These are phyloP conservation scores for Pseudocercospora eumusae DNA, from an alignment of 2,329 filamentous ascomycete genomes.

Conservation along the genomic window DNA sequence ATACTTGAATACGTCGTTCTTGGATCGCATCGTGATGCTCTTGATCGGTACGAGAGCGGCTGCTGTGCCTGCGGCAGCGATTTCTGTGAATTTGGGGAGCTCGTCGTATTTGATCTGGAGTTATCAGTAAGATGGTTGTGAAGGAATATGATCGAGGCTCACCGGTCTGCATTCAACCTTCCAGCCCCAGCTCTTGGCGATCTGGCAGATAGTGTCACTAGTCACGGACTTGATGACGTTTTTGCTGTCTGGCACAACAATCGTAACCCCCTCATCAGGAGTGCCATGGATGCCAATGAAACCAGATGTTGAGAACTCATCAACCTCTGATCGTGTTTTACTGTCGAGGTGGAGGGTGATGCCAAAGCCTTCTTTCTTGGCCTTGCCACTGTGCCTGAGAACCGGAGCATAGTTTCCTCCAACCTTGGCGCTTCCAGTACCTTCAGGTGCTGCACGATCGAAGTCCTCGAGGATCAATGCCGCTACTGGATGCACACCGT, in stretches of 20 bases:
- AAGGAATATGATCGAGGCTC: conserved; percentile 38
- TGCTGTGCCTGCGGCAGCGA: conserved; percentile 89
- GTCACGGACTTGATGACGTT: conserved; percentile 88
- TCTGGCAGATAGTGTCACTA: conserved; percentile 72
- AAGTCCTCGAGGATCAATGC: conserved; percentile 89
- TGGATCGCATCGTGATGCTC: conserved; percentile 74
- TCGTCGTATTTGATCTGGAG: conserved; percentile 66
- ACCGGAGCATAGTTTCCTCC: conserved; percentile 97
- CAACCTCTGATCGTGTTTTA: conserved; percentile 77
- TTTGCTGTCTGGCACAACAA: conserved; percentile 84
- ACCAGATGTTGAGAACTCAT: conserved; percentile 93
- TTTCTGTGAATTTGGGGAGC: conserved; percentile 66
- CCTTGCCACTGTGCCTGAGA: conserved; percentile 80
- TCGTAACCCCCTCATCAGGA: conserved; percentile 57
- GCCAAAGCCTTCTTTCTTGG: conserved; percentile 76
- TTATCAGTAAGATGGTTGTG: neutral
- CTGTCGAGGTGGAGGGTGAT: conserved; percentile 94
- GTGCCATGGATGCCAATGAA: conserved; percentile 77
- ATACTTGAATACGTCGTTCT: conserved; percentile 58
- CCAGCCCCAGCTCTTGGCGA: conserved; percentile 79
- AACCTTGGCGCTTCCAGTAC: conserved; percentile 88
- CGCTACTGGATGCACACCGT: conserved; percentile 84
- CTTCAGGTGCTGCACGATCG: conserved; percentile 87
- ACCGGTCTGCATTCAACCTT: conserved; percentile 74
- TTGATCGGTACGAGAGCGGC: conserved; percentile 89